These are phyloP conservation scores for Cladosporium sp. DNA, from an alignment of 2,329 filamentous ascomycete genomes.

Conservation along the genomic window DNA sequence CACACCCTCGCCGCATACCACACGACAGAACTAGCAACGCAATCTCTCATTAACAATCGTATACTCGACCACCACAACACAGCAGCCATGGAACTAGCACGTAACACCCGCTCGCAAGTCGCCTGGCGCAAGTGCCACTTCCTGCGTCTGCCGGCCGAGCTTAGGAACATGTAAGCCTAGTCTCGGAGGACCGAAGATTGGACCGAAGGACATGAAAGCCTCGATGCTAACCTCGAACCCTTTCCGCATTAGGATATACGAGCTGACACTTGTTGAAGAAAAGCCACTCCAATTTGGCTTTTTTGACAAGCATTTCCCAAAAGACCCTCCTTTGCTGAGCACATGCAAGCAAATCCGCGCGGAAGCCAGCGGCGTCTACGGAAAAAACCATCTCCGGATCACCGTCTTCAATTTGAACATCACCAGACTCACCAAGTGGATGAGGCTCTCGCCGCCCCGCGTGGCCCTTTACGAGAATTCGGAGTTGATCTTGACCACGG, in stretches of 20 bases:
- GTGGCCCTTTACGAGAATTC: background rate
- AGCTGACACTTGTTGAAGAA: background rate
- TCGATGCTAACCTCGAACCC: background rate
- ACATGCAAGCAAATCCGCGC: background rate
- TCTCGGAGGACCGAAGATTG: background rate
- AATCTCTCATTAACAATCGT: background rate
- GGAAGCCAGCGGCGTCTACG: background rate
- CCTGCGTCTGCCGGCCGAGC: background rate
- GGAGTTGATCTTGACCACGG: background rate
- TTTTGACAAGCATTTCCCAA: background rate
- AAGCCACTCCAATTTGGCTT: background rate
- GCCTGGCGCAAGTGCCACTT: background rate
- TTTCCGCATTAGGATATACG: background rate
- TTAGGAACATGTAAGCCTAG: background rate
- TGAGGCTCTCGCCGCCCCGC: background rate
- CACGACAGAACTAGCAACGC: background rate
- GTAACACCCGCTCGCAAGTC: background rate
- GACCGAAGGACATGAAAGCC: background rate
- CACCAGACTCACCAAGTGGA: background rate
- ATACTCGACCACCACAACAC: background rate
- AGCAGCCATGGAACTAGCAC: background rate
- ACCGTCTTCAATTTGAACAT: background rate
- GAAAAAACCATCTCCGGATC: background rate
- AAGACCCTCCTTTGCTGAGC: background rate
- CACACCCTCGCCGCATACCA: background rate